These are phyloP conservation scores for Anthostomella pinea DNA, from an alignment of 2,329 filamentous ascomycete species.

Conservation along the genomic window DNA sequence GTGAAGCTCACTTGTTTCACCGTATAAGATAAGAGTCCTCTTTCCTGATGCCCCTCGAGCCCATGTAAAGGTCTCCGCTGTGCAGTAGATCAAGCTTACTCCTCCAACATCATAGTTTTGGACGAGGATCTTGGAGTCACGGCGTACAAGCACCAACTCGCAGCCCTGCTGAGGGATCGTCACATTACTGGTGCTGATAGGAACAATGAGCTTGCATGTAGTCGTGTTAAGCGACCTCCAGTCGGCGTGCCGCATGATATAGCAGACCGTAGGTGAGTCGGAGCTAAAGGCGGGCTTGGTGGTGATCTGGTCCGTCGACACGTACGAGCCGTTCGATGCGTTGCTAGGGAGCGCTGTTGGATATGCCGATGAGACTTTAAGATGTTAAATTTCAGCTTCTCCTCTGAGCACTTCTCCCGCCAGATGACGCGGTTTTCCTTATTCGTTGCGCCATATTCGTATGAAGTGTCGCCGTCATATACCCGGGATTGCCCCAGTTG, in stretches of 20 bases:
- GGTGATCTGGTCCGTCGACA: constrained; percentile 40
- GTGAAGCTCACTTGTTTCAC: constrained; percentile 58
- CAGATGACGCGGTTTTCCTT: constrained; percentile 65
- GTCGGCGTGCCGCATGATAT: constrained; percentile 21
- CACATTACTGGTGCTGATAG: constrained; percentile 23
- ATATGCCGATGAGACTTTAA: constrained; percentile 70
- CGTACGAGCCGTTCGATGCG: constrained; percentile 41
- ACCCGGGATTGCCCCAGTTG: constrained; percentile 79
- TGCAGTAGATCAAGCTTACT: constrained; percentile 62
- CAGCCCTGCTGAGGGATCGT: constrained; percentile 23
- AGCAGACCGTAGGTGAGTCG: constrained; percentile 19
- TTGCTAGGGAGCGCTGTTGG: constrained; percentile 54
- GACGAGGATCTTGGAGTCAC: constrained; percentile 67
- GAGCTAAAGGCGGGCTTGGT: constrained; percentile 24
- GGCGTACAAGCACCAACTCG: constrained; percentile 35
- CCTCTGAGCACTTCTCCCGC: constrained; percentile 75
- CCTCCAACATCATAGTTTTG: constrained; percentile 63
- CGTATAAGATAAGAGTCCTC: constrained; percentile 56
- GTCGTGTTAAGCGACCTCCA: constrained; percentile 17
- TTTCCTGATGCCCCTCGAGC: constrained; percentile 13
- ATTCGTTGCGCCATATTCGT: constrained; percentile 58
- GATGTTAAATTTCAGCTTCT: constrained; percentile 75
- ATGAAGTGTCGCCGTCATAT: constrained; percentile 63
- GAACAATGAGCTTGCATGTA: constrained; percentile 24
- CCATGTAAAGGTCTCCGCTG: constrained; percentile 69